phyloP scores from a whole-genome alignment of 2,329 filamentous ascomycete genomes.

The Truncatella angustata region DNA sequence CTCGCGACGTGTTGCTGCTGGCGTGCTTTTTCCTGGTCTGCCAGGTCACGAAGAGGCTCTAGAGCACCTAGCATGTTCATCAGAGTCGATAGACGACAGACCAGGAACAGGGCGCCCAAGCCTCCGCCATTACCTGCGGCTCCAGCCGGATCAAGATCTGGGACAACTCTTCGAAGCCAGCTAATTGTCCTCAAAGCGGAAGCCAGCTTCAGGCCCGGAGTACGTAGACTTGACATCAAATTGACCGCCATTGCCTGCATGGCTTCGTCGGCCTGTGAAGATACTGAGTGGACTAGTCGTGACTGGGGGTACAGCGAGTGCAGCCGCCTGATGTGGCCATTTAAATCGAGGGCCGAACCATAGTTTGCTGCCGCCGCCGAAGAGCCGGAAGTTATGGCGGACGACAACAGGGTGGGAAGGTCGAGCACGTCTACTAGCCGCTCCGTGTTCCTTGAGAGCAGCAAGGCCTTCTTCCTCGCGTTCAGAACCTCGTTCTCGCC shows the following conservation, averaged over 20 bases:
- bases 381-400: conserved; percentile 65
- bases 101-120: conserved; percentile 80
- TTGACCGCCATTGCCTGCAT: conserved; percentile 88
- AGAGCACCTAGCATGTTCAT: conserved; percentile 78
- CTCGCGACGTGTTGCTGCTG: conserved; percentile 40
- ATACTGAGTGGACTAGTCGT: conserved; percentile 69
- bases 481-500: conserved; percentile 68
- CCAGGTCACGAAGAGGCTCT: conserved; percentile 80
- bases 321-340: conserved; percentile 88
- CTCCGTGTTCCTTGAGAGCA: conserved; percentile 84
- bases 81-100: conserved; percentile 80
- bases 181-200: conserved; percentile 87
- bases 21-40: conserved; percentile 73
- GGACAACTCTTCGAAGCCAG: conserved; percentile 83
- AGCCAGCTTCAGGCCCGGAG: conserved; percentile 80
- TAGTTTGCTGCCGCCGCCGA: conserved; percentile 67
- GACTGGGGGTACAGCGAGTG: conserved; percentile 81
- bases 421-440: conserved; percentile 88
- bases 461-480: conserved; percentile 73
- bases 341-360: conserved; percentile 83
- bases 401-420: conserved; percentile 79
- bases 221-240: conserved; percentile 73
- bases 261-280: conserved; percentile 75
- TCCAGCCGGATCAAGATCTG: conserved; percentile 61
- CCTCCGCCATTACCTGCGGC: conserved; percentile 55